Evolutionary conservation across 176 grass and related monocot species (phyloP).

Genomic region (Rhynchospora pubera): DNA sequence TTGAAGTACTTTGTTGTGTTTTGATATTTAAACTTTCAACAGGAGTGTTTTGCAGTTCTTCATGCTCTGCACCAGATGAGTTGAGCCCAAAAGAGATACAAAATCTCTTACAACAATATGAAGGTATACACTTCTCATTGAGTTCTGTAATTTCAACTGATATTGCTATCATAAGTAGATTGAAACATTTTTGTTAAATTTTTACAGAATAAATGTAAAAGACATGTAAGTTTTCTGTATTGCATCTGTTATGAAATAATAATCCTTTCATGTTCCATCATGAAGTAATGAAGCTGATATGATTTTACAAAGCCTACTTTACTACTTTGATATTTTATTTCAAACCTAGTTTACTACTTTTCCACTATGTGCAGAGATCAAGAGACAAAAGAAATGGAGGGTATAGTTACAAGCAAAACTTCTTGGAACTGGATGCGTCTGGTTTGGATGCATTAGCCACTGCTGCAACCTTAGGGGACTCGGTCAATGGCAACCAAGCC

Average conservation of each 20-base stretch:
- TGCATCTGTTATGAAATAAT: not conserved
- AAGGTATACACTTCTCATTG: conserved; percentile 44
- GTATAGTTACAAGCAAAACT: conserved; percentile 48
- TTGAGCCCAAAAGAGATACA: conserved; percentile 82
- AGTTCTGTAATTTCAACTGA: not conserved
- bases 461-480: conserved; percentile 41
- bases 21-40: not conserved
- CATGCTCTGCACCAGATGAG: conserved; percentile 69
- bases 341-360: not conserved
- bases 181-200: not conserved
- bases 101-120: conserved; percentile 76
- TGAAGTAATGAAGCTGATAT: not conserved
- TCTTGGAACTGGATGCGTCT: conserved; percentile 55
- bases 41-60: conserved; percentile 41
- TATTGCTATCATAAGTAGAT: not conserved
- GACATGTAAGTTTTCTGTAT: not conserved
- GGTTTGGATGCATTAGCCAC: conserved; percentile 57
- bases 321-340: not conserved
- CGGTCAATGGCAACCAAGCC: conserved; percentile 39
- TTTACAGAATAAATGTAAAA: not conserved
- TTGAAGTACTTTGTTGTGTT: not conserved
- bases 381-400: conserved; percentile 43
- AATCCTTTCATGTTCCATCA: not conserved
- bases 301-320: not conserved
- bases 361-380: conserved; percentile 47